Evolutionary conservation across 2,329 filamentous ascomycete species (phyloP), one percentile per base, ranked within the genome.

Genomic region (Xylaria sp.): DNA sequence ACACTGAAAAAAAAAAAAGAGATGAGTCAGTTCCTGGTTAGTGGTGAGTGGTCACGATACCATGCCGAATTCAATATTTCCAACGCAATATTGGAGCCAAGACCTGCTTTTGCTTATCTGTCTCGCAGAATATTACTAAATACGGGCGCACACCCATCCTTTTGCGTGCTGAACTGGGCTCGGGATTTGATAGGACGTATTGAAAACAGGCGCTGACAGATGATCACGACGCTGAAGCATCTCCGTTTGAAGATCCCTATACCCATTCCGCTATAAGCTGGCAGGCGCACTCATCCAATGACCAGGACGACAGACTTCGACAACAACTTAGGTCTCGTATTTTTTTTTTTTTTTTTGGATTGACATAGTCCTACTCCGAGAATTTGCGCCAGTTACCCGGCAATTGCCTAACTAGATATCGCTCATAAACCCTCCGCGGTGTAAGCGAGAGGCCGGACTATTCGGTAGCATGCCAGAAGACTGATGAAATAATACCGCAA

Each of bases 71-170:
- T 22, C 13, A 31, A 27, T 42, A 22, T 10, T 22, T 15, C 25
- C 45, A 22, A 13, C 15, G 38, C 33, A 47, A 22, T 55, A 39
- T 55, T 47, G 15, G 42, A 42, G 29, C 59, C 31, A 39, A 47
- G 50, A 33, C 31, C 49, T 13, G 0, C 10, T n/a, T 49, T 27
- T 38, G 29, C 42, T 58, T 47, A 44, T 20, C 29, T 29, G 27
- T 36, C 59, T 61, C 58, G 58, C 58, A 25, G 7, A 11, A 22
- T 45, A 36, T 33, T 53, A 61, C 58, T 53, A 25, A 10, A 53
- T 33, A 27, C 11, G 20, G 20, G 7, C 13, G 15, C 7, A 27
- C 13, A 25, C n/a, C 9, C 5, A 5, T 9, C 29, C 20, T 9
- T 42, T 6, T 29, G 22, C n/a, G 15, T 15, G 20, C 11, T 27